These are phyloP conservation scores for Penicillium paxilli DNA, from an alignment of 495 filamentous ascomycete species.

Conservation along the genomic window DNA sequence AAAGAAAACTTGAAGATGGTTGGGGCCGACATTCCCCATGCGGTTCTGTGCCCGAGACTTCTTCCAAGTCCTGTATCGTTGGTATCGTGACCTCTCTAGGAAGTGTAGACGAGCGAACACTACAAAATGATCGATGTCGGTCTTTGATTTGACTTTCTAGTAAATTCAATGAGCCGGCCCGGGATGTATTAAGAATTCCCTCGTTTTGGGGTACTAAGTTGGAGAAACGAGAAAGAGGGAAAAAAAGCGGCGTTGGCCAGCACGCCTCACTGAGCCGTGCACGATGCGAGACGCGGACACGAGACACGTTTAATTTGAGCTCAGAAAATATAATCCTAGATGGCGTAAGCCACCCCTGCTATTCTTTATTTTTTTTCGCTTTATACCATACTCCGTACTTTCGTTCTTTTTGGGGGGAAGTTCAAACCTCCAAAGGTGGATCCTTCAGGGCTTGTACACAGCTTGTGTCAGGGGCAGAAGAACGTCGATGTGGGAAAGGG, in stretches of 20 bases:
- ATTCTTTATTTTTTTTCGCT: background rate
- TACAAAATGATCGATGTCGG: too few species aligned
- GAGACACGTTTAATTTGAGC: background rate
- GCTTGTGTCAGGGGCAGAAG: slow-evolving; percentile 14
- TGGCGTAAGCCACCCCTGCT: background rate
- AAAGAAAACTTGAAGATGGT: background rate
- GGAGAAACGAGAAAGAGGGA: background rate
- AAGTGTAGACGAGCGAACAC: background rate
- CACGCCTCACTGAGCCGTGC: background rate
- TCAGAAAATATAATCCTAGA: too few species aligned
- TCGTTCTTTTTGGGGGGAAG: too few species aligned
- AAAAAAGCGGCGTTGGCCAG: background rate
- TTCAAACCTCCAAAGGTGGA: slow-evolving; percentile 9
- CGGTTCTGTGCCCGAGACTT: background rate
- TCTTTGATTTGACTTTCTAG: background rate
- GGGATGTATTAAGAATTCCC: background rate
- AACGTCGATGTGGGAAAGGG: slow-evolving; percentile 1
- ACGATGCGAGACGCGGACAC: background rate
- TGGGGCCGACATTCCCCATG: background rate
- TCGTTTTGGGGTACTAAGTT: background rate
- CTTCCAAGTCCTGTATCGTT: too few species aligned
- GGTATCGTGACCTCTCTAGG: slow-evolving; percentile 1
- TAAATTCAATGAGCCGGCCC: background rate
- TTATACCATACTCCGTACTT: too few species aligned
- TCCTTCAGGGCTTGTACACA: slow-evolving; percentile 3